phyloP scores from a whole-genome alignment of 2,329 filamentous ascomycete genomes.

The Phyllosticta citrichinensis region DNA sequence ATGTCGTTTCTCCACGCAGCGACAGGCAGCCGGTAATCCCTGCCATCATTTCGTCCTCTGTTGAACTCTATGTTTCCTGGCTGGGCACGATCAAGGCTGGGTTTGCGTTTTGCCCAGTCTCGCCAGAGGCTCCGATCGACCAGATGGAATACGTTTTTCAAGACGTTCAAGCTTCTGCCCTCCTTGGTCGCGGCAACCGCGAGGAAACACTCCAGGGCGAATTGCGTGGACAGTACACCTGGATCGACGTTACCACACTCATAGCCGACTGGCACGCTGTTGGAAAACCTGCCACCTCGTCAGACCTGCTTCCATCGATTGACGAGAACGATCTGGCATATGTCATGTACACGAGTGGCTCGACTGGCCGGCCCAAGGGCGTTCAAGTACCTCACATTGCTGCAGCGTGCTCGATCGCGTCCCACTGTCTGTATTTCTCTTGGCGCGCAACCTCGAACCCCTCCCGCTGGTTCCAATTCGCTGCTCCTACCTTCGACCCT shows the following conservation, averaged over 20 bases:
- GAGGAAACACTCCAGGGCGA: constrained; percentile 19
- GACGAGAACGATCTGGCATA: constrained; percentile 9
- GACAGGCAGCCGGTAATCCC: background rate
- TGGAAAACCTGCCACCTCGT: constrained; percentile 17
- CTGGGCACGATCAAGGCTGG: constrained; percentile 66
- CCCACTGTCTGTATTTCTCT: constrained; percentile 51
- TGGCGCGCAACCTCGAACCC: constrained; percentile 34
- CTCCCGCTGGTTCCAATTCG: constrained; percentile 66
- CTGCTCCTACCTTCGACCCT: constrained; percentile 75
- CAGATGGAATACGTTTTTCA: constrained; percentile 26
- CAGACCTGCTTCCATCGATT: background rate
- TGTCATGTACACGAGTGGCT: constrained; percentile 10
- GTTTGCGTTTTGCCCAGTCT: constrained; percentile 68
- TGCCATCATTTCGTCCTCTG: constrained; percentile 32
- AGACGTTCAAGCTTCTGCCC: constrained; percentile 4
- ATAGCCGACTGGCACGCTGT: constrained; percentile 1
- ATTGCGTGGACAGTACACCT: constrained; percentile 12
- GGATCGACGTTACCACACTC: constrained; percentile 2
- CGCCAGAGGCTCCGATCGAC: constrained; percentile 57
- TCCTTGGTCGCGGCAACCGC: background rate
- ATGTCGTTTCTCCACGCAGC: background rate
- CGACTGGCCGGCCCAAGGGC: constrained; percentile 9
- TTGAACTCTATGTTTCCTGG: constrained; percentile 61
- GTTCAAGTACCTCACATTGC: constrained; percentile 8
- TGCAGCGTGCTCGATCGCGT: constrained; percentile 17